Evolutionary conservation across 2,329 filamentous ascomycete genomes (phyloP), one percentile per base, ranked within the genome.

Genomic region (Xylariales sp.): DNA sequence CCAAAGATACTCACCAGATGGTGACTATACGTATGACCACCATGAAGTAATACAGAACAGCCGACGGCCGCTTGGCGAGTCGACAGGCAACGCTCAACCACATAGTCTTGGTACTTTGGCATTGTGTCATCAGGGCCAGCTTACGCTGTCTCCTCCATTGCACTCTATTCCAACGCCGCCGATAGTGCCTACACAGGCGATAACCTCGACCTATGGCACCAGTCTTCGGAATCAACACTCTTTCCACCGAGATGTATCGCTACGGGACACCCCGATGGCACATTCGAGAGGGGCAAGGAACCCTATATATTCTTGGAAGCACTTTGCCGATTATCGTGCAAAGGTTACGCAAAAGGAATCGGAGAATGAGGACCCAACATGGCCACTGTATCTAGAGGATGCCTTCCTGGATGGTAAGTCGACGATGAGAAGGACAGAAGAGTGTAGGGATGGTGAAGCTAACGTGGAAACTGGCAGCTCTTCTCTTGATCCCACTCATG

Each of bases 401-500:
- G 76, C 78, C 23, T 85, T 85, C 51, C 70, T 84, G 42, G 80
- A 85, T 61, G 77, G 80, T 83, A 60, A 63, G 72, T 53, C 36
- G n/a, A n/a, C n/a, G n/a, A n/a, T n/a, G n/a, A n/a, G n/a, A n/a
- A n/a, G n/a, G n/a, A n/a, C n/a, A n/a, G n/a, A n/a, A n/a, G n/a
- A n/a, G n/a, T n/a, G n/a, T n/a, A n/a, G n/a, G n/a, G n/a, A n/a
- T n/a, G n/a, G n/a, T n/a, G n/a, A n/a, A n/a, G n/a, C n/a, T n/a
- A n/a, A n/a, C n/a, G n/a, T n/a, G n/a, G n/a, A n/a, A n/a, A n/a
- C n/a, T n/a, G n/a, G n/a, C 43, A 84, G 81, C 80, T 38, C 69
- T 84, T 11, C 62, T 83, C 34, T 64, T 81, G 33, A 81, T 85
- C 55, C 80, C 81, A 30, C 71, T 74, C 47, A 81, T 85, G 72